Conservation (phyloP, 2,329 filamentous ascomycete genomes). For the Colletotrichum caudatum region DNA sequence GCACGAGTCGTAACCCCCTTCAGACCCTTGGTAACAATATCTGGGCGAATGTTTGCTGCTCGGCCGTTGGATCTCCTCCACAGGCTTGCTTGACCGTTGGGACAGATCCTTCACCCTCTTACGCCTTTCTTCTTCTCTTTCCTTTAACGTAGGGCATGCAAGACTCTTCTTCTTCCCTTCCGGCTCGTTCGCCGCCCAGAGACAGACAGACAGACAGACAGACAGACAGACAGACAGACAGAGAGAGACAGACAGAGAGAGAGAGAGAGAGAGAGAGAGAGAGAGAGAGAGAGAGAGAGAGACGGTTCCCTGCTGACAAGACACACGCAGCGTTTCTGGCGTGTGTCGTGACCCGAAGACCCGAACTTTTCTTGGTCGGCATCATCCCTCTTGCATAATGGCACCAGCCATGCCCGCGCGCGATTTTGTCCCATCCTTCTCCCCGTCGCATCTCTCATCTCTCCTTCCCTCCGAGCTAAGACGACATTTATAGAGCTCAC, state of each 20-base stretch:
- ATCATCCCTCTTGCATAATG: conserved; percentile 33
- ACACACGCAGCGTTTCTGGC: conserved; percentile 23
- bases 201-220: neutral
- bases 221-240: too few species aligned
- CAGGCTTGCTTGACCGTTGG: conserved; percentile 4
- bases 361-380: conserved; percentile 19
- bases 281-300: neutral
- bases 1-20: neutral
- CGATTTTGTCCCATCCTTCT: conserved; percentile 33
- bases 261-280: too few species aligned
- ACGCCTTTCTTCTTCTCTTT: conserved; percentile 19
- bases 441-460: conserved; percentile 13
- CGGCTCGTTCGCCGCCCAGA: conserved; percentile 1
- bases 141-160: conserved; percentile 7
- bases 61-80: neutral
- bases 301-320: conserved; percentile 23
- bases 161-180: conserved; percentile 10
- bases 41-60: neutral
- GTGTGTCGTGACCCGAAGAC: conserved; percentile 11
- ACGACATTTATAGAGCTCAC: conserved; percentile 26
- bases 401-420: conserved; percentile 11
- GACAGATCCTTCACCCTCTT: neutral
- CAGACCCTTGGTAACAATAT: neutral
- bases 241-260: too few species aligned
- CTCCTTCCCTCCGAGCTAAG: neutral